Evolutionary conservation across 495 filamentous ascomycete genomes (phyloP).

Genomic region (Darksidea phi): DNA sequence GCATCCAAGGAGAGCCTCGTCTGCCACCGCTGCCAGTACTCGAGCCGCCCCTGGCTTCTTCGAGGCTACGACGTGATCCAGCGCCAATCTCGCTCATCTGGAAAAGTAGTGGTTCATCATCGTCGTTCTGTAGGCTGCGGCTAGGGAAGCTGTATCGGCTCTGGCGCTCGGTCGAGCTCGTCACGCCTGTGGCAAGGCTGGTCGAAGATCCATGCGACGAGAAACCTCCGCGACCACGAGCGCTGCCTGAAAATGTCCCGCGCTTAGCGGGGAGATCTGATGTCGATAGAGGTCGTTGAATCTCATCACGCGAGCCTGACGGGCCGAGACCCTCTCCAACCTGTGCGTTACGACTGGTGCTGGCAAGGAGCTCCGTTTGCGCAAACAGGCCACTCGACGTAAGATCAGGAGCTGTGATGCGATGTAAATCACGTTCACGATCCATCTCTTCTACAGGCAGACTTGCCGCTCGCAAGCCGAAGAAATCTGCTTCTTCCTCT

Average conservation of each 20-base stretch:
- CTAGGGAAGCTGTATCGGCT: conserved; percentile 46
- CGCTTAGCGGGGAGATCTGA: conserved; percentile 29
- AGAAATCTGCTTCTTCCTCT: conserved; percentile 63
- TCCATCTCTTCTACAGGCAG: conserved; percentile 64
- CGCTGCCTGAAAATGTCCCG: conserved; percentile 10
- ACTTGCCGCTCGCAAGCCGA: conserved; percentile 69
- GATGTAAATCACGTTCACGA: conserved; percentile 23
- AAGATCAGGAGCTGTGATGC: conserved; percentile 37
- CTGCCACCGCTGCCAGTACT: conserved; percentile 30
- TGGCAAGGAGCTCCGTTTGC: conserved; percentile 28
- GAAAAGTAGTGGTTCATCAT: conserved; percentile 82
- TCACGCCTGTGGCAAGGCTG: conserved; percentile 47
- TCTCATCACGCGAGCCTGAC: conserved; percentile 31
- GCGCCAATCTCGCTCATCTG: conserved; percentile 80
- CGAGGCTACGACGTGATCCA: conserved; percentile 67
- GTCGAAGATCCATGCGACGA: conserved; percentile 45
- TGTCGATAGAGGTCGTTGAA: conserved; percentile 25
- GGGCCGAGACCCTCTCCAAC: conserved; percentile 8
- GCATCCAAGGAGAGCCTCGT: conserved; percentile 23
- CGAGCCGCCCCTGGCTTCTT: conserved; percentile 53
- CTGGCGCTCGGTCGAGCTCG: conserved; percentile 30
- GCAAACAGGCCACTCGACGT: conserved; percentile 39
- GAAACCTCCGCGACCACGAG: conserved; percentile 38
- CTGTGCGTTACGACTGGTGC: conserved; percentile 10
- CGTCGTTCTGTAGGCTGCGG: conserved; percentile 45